phyloP scores from a whole-genome alignment of 2,329 filamentous ascomycete species.

The Pleoardoris graminearum region DNA sequence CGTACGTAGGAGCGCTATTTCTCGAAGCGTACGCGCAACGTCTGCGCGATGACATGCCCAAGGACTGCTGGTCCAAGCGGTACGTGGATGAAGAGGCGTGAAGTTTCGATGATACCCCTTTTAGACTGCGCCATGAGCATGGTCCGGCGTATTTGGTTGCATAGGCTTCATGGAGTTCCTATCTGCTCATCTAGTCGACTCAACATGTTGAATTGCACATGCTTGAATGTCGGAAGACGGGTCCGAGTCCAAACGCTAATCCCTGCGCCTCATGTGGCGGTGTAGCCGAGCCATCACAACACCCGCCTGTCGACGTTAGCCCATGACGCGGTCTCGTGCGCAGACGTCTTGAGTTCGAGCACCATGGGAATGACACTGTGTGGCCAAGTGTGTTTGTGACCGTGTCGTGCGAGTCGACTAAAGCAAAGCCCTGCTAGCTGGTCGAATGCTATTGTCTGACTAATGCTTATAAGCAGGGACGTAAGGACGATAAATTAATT shows the following conservation, averaged over 20 bases:
- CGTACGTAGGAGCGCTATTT: slow-evolving; percentile 21
- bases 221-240: too few species aligned
- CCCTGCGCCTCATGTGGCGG: slow-evolving; percentile 6
- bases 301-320: background rate
- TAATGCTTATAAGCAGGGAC: too few species aligned
- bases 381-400: background rate
- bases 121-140: background rate
- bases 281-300: background rate
- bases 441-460: background rate
- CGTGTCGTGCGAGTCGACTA: background rate
- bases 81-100: slow-evolving; percentile 12
- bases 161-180: background rate
- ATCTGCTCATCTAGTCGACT: too few species aligned
- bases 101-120: background rate
- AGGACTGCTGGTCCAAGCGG: slow-evolving; percentile 29
- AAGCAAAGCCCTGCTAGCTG: too few species aligned
- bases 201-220: too few species aligned
- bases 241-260: background rate
- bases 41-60: slow-evolving; percentile 25
- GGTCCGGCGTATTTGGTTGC: too few species aligned
- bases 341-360: background rate
- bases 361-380: background rate
- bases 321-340: slow-evolving; percentile 35
- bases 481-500: too few species aligned
- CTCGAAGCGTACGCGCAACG: slow-evolving; percentile 34